Evolutionary conservation across 192 early-diverging fungal species (phyloP).

Genomic region (Mortierella antarctica): DNA sequence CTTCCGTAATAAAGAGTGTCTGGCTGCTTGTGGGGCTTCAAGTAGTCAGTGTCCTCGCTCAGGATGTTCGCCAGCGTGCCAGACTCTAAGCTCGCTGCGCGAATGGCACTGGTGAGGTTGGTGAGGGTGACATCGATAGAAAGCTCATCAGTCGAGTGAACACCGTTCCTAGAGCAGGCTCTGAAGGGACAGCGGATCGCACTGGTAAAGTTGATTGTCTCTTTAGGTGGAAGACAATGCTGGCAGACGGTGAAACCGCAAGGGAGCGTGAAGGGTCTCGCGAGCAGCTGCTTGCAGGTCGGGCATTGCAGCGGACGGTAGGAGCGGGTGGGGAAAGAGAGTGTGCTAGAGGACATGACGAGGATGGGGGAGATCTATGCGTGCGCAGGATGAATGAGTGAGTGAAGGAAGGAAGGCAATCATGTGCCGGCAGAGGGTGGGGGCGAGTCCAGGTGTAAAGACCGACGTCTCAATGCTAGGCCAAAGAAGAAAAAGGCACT

Average conservation of each 20-base stretch:
- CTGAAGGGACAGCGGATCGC: conserved; percentile 36
- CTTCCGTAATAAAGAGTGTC: conserved; percentile 21
- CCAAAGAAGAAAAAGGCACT: too few species aligned
- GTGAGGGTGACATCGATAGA: conserved; percentile 52
- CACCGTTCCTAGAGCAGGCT: conserved; percentile 14
- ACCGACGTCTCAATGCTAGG: too few species aligned
- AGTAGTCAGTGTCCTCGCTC: conserved; percentile 13
- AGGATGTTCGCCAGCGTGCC: neutral
- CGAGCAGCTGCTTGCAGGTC: conserved; percentile 40
- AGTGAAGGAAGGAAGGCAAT: too few species aligned
- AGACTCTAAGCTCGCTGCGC: conserved; percentile 12
- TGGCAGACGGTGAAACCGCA: conserved; percentile 59
- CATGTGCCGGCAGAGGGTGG: too few species aligned
- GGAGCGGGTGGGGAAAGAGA: conserved; percentile 16
- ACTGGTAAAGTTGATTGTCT: conserved; percentile 38
- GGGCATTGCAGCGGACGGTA: conserved; percentile 45
- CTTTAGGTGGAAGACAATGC: conserved; percentile 23
- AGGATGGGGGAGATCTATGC: too few species aligned
- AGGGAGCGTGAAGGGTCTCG: conserved; percentile 53
- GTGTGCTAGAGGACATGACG: too few species aligned
- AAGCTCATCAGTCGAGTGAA: conserved; percentile 22
- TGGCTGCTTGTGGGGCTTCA: neutral
- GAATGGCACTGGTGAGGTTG: conserved; percentile 28
- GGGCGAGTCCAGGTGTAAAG: too few species aligned
- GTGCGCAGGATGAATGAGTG: too few species aligned